These are phyloP conservation scores for Rhododendron vialii DNA, from an alignment of 148 eudicot genomes.

Conservation along the genomic window DNA sequence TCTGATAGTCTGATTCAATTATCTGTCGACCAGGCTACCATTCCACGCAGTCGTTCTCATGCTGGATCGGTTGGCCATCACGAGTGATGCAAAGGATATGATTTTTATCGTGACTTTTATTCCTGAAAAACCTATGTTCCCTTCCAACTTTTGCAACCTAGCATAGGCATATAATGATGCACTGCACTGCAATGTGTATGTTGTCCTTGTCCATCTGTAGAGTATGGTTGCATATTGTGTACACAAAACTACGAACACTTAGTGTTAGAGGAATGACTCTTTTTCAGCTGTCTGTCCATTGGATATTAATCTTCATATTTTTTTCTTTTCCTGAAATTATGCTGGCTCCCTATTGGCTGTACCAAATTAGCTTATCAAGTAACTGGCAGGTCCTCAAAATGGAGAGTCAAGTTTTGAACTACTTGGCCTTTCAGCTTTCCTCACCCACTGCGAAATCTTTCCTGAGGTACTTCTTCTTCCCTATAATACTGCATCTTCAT, in stretches of 20 bases:
- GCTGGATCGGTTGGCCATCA: neutral
- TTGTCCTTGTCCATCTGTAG: neutral
- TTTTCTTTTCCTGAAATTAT: neutral
- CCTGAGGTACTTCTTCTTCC: slow-evolving; percentile 46
- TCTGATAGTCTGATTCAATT: neutral
- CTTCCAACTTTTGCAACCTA: neutral
- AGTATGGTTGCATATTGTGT: neutral
- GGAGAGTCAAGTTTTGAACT: slow-evolving; percentile 71
- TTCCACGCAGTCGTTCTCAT: neutral
- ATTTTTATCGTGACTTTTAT: neutral
- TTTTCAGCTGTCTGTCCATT: neutral
- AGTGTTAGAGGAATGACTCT: neutral
- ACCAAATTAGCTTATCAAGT: slow-evolving; percentile 18
- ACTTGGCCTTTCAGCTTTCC: slow-evolving; percentile 58
- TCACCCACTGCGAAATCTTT: slow-evolving; percentile 74
- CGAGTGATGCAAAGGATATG: neutral
- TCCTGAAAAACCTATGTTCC: neutral
- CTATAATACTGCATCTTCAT: neutral
- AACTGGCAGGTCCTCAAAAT: slow-evolving; percentile 57
- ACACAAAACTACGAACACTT: no score
- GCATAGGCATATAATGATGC: neutral
- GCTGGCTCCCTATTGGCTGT: neutral
- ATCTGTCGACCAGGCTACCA: neutral
- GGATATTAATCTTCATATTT: neutral
- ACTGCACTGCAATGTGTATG: neutral